phyloP scores from a whole-genome alignment of 306 rosid species.

The Quercus bicolor region DNA sequence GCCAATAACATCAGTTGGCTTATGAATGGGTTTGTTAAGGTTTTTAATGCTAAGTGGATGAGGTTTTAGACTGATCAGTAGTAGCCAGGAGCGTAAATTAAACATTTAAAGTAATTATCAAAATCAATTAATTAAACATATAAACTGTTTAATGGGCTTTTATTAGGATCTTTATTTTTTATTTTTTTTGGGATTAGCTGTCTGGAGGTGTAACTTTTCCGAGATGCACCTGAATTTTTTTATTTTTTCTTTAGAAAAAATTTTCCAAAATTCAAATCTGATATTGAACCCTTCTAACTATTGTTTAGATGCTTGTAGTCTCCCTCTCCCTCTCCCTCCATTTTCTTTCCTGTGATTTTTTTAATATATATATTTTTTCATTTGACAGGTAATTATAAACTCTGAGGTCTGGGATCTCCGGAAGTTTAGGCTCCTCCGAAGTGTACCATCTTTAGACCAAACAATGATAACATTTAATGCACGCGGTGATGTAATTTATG shows the following conservation, averaged over 20 bases:
- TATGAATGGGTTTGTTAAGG: neutral
- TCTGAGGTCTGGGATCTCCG: slow-evolving; percentile 99
- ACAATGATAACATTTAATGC: slow-evolving; percentile 85
- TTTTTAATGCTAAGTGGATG: neutral
- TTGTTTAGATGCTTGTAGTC: slow-evolving; percentile 1
- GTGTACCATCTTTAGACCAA: slow-evolving; percentile 95
- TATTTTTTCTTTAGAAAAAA: neutral
- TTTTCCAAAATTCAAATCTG: neutral
- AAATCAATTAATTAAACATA: neutral
- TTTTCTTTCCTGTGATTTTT: neutral
- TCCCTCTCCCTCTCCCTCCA: slow-evolving; percentile 6
- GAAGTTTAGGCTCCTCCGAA: slow-evolving; percentile 77
- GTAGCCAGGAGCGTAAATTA: neutral
- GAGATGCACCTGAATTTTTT: too few relatives aligned
- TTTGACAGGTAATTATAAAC: slow-evolving; percentile 82
- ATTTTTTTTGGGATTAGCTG: neutral
- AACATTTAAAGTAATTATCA: neutral
- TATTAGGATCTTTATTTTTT: neutral
- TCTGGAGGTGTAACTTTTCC: neutral
- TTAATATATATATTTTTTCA: neutral
- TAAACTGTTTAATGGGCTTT: neutral
- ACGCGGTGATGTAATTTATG: slow-evolving; percentile 96
- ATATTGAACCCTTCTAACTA: neutral
- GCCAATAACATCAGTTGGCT: neutral
- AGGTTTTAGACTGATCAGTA: neutral